Base-by-base conservation (phyloP, 1,284 basidiomycete species). In the Vanrija pseudolonga region DNA sequence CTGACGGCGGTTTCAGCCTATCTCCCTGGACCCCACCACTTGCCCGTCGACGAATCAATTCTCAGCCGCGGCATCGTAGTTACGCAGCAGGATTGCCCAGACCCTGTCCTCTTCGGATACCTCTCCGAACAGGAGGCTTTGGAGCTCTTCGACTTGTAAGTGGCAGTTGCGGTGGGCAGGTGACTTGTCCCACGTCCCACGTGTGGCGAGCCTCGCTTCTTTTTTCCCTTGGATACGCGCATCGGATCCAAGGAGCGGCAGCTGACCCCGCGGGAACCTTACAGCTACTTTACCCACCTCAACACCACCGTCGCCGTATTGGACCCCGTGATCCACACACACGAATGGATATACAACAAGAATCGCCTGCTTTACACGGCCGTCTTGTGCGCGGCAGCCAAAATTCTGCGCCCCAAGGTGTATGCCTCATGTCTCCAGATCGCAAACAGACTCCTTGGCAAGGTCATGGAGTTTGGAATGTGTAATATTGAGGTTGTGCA, bases 331-430 rank as follows among this genome's bases (percentile, higher is more conserved):
- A 59, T 78, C 4, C 76, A 77, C 53, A 74, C 74, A 0, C 57
- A 70, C 1, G 61, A 64, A 7, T 73, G 68, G 51, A 70, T 71
- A 28, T 69, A 74, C 5, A 58, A 63, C 18, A 61, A 67, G 4
- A 69, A 66, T n/a, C 64, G 74, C 8, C 62, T 78, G 15, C 70
- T 79, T 17, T 78, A 77, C 59, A 70, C 74, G 2, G 68, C 76
- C 26, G 69, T 79, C 49, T 63, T 79, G 43, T 67, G 74, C 18
- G 72, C 75, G 3, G 71, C 77, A 0, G 65, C 72, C 28, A 72
- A 74, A 40, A 72, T 76, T 52, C 70, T 72, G 47, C 65, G 67
- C 12, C 72, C 71, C 1, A 64, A 73, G 24, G 56, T 71, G 17
- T 76, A 78, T 61, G 47, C 64, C 20, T 32, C 59, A n/a, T 65